phyloP scores from a whole-genome alignment of 2,329 filamentous ascomycete species.

The Colletotrichum sp. region DNA sequence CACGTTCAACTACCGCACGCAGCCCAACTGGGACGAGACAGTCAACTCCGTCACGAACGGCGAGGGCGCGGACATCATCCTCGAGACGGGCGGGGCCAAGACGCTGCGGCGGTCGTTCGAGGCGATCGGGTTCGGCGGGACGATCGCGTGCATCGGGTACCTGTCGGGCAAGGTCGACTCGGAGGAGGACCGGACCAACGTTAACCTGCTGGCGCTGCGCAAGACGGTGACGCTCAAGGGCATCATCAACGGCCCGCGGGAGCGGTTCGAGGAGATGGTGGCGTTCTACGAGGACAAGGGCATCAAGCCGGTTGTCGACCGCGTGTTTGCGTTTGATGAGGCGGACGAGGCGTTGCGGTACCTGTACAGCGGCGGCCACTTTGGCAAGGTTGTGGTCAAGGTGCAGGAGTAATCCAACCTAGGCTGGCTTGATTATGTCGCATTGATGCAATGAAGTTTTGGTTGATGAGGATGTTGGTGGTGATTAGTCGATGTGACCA shows the following conservation, averaged over 20 bases:
- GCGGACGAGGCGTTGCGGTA: conserved; percentile 56
- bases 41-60: conserved; percentile 50
- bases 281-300: conserved; percentile 46
- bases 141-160: conserved; percentile 58
- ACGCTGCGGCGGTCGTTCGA: conserved; percentile 59
- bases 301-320: conserved; percentile 54
- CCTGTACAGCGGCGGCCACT: conserved; percentile 57
- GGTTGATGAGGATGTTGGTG: neutral
- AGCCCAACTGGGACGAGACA: conserved; percentile 54
- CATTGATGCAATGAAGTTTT: neutral
- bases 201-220: conserved; percentile 60
- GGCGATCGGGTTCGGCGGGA: conserved; percentile 58
- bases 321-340: conserved; percentile 51
- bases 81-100: conserved; percentile 58
- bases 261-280: conserved; percentile 60
- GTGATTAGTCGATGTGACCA: neutral
- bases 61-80: conserved; percentile 57
- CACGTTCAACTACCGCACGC: conserved; percentile 59
- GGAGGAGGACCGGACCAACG: conserved; percentile 58
- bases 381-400: conserved; percentile 62
- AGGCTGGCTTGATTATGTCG: neutral
- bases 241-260: conserved; percentile 65
- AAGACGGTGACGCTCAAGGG: conserved; percentile 56
- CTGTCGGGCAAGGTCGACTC: conserved; percentile 60
- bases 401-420: conserved; percentile 30